Conservation (phyloP, 2,329 filamentous ascomycete genomes). For the Sporothrix euskadiensis region DNA sequence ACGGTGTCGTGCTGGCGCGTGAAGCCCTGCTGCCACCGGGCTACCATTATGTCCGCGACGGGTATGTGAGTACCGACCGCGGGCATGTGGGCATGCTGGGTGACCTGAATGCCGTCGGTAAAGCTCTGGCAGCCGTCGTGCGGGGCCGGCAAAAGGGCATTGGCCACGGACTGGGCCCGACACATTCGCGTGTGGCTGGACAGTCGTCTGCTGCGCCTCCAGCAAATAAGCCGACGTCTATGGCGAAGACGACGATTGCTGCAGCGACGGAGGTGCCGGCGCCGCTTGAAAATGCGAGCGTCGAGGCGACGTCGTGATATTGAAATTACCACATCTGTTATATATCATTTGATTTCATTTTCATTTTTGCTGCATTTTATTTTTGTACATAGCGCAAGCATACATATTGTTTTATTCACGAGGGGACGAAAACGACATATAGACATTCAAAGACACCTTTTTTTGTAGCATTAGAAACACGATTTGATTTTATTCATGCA, state of each 20-base stretch:
- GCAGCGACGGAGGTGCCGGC: not conserved
- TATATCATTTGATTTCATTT: not conserved
- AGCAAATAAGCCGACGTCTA: not conserved
- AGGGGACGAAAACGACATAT: not conserved
- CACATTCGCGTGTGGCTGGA: not conserved
- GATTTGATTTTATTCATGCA: not conserved
- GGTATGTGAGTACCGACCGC: constrained; percentile 74
- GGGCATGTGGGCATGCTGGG: constrained; percentile 87
- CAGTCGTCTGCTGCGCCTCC: not conserved
- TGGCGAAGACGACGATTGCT: not conserved
- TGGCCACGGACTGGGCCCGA: constrained; percentile 53
- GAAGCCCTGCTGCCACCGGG: constrained; percentile 83
- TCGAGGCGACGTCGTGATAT: not conserved
- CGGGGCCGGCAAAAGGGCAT: constrained; percentile 71
- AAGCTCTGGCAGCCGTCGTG: constrained; percentile 67
- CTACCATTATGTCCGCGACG: constrained; percentile 71
- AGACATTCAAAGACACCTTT: not conserved
- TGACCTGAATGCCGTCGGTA: constrained; percentile 78
- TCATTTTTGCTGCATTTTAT: not conserved
- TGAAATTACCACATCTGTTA: not conserved
- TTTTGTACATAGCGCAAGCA: not conserved
- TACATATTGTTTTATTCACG: not conserved
- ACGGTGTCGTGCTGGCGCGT: constrained; percentile 83
- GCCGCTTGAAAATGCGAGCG: not conserved
- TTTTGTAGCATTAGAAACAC: not conserved